phyloP scores from a whole-genome alignment of 345 rosid genomes.

The Brassica cretica region DNA sequence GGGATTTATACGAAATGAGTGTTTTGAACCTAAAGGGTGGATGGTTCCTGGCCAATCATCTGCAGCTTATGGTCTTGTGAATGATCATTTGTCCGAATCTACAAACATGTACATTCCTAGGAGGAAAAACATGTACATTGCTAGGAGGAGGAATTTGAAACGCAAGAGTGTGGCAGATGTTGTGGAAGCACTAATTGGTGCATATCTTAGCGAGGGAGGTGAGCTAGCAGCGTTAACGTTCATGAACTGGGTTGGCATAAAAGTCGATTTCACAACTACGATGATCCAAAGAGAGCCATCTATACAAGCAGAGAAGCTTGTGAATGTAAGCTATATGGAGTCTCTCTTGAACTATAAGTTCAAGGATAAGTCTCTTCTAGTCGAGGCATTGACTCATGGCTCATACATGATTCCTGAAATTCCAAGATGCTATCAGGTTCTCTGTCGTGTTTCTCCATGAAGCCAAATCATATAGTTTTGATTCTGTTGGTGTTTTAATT shows the following conservation, averaged over 20 bases:
- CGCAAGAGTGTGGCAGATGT: constrained; percentile 74
- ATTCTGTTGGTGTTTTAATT: neutral
- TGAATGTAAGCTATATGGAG: constrained; percentile 54
- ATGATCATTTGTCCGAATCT: constrained; percentile 39
- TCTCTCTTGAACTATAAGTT: constrained; percentile 60
- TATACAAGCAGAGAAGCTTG: constrained; percentile 44
- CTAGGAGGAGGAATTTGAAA: constrained; percentile 50
- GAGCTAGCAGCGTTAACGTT: constrained; percentile 61
- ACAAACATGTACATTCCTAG: constrained; percentile 43
- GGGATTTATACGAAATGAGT: constrained; percentile 82
- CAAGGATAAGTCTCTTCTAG: constrained; percentile 59
- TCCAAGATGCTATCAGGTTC: constrained; percentile 90
- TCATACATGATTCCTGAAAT: constrained; percentile 90
- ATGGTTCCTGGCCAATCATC: constrained; percentile 64
- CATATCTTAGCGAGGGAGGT: constrained; percentile 70
- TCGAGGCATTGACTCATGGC: constrained; percentile 94
- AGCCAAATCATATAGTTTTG: neutral
- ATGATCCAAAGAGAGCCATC: constrained; percentile 41
- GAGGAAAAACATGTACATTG: constrained; percentile 45
- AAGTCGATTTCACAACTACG: constrained; percentile 45
- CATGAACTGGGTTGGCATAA: constrained; percentile 72
- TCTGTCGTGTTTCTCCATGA: neutral
- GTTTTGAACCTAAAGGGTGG: constrained; percentile 74
- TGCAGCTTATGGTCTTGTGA: constrained; percentile 39
- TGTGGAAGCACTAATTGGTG: constrained; percentile 89